Base-by-base conservation (phyloP, 257 asterid species). In the Rubia yunnanensis region DNA sequence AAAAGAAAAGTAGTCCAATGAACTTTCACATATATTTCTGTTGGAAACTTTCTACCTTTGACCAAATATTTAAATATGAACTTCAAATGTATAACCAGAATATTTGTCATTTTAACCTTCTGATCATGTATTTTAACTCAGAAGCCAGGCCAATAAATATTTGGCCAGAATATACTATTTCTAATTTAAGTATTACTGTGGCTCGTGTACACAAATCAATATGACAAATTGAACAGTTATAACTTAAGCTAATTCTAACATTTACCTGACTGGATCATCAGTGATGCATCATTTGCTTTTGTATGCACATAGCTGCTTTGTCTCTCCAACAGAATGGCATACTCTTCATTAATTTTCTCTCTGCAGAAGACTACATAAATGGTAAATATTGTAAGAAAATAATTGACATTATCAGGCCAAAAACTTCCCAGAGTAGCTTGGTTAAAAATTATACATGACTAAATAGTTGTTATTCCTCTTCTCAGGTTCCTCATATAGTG, bases 241-340 rank as follows among this genome's bases (percentile, higher is more conserved):
- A n/a, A 24, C 54, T 24, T 24, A 4, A 28, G 15, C 23, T n/a
- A n/a, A 65, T 11, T 30, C 67, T 65, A 60, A 35, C 20, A 46
- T 49, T 67, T 85, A 94, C 99, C 97, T 82, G 99, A 82, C 72
- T 90, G 97, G 78, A 94, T 77, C 39, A 75, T 76, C 50, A 84
- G 76, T 63, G 99, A 88, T 64, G 97, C 97, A 46, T 64, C 73
- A 81, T 73, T 55, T 73, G 78, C 86, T 81, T 94, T 77, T 94
- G 99, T 74, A 94, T 82, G 71, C 81, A 74, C 68, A 85, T 75
- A 52, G 95, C 95, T 64, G 99, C 97, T 86, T 83, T 82, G 63
- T 72, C 81, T 77, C 63, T 79, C 74, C 71, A 86, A 63, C 54
- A 74, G 70, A 76, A 70, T 60, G 60, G 88, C 90, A 71, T 72